Percentiles rank a stretch among this genome's conserved stretches.
phyloP scores from a whole-genome alignment of 352 stramenopile species.

The Phytophthora boehmeriae region DNA sequence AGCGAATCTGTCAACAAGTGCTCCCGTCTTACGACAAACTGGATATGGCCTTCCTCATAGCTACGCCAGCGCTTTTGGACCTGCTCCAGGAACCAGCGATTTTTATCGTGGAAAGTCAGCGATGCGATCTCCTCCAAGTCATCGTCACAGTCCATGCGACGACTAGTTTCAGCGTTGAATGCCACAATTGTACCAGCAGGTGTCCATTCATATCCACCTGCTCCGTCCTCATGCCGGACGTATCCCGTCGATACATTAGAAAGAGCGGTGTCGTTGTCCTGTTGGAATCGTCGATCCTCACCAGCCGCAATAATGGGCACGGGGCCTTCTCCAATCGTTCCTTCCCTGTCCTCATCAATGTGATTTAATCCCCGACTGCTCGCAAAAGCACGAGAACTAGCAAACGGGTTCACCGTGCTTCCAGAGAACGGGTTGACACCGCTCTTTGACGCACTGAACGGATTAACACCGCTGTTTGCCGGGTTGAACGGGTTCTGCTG shows the following conservation, averaged over 20 bases:
- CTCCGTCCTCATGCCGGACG: conserved; percentile 70
- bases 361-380: conserved; percentile 44
- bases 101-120: conserved; percentile 85
- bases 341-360: conserved; percentile 61
- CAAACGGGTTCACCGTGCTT: conserved; percentile 25
- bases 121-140: conserved; percentile 87
- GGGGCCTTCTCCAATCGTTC: conserved; percentile 19
- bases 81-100: conserved; percentile 81
- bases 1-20: conserved; percentile 86
- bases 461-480: conserved; percentile 33
- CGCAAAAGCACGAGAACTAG: conserved; percentile 25
- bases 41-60: conserved; percentile 85
- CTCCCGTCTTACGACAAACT: conserved; percentile 81
- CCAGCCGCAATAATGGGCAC: conserved; percentile 14
- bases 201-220: conserved; percentile 70
- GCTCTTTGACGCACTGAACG: conserved; percentile 20
- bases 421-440: conserved; percentile 19
- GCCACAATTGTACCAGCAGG: conserved; percentile 58
- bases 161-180: conserved; percentile 43
- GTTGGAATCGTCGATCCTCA: conserved; percentile 42
- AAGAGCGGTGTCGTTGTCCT: conserved; percentile 67
- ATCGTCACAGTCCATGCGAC: conserved; percentile 76
- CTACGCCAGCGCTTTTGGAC: conserved; percentile 77
- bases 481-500: conserved; percentile 72
- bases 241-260: conserved; percentile 85